phyloP scores from a whole-genome alignment of 495 filamentous ascomycete genomes.

The Wilcoxina mikolae region DNA sequence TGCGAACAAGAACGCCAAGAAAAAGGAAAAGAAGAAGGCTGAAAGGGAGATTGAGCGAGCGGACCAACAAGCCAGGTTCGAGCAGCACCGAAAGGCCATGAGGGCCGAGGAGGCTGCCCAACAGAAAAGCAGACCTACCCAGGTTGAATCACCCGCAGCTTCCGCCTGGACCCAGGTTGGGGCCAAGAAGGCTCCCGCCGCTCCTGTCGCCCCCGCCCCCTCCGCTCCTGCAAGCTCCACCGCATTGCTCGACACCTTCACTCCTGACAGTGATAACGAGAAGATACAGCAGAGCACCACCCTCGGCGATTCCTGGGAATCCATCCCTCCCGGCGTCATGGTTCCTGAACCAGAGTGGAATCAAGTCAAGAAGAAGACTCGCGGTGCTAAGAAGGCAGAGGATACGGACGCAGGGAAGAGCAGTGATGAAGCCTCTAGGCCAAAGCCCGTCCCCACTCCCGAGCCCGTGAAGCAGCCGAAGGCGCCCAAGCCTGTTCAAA shows the following conservation, averaged over 20 bases:
- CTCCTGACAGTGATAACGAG: slow-evolving; percentile 21
- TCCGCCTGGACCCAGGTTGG: slow-evolving; percentile 32
- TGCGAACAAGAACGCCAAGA: slow-evolving; percentile 39
- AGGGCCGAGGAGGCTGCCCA: slow-evolving; percentile 25
- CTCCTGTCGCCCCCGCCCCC: slow-evolving; percentile 8
- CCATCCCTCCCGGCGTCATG: slow-evolving; percentile 21
- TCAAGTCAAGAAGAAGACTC: slow-evolving; percentile 25
- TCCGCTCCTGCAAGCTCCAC: slow-evolving; percentile 10
- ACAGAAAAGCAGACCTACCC: slow-evolving; percentile 34
- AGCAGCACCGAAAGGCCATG: slow-evolving; percentile 38
- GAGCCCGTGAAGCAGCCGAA: slow-evolving; percentile 9
- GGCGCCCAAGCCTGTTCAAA: slow-evolving; percentile 4
- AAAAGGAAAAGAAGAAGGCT: slow-evolving; percentile 35
- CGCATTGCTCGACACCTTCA: slow-evolving; percentile 37
- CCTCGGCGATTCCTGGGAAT: slow-evolving; percentile 29
- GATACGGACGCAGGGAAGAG: slow-evolving; percentile 16
- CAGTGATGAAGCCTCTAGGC: slow-evolving; percentile 18
- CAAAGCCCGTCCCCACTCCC: slow-evolving; percentile 15
- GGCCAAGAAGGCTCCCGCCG: not conserved
- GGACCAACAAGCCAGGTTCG: slow-evolving; percentile 33
- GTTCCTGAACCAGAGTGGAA: slow-evolving; percentile 21
- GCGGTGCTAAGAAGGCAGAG: slow-evolving; percentile 20
- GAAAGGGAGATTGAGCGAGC: slow-evolving; percentile 34
- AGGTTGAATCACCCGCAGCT: slow-evolving; percentile 28
- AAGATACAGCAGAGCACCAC: slow-evolving; percentile 19